phyloP scores from a whole-genome alignment of 2,329 filamentous ascomycete species.

The Xylariaceae sp. region DNA sequence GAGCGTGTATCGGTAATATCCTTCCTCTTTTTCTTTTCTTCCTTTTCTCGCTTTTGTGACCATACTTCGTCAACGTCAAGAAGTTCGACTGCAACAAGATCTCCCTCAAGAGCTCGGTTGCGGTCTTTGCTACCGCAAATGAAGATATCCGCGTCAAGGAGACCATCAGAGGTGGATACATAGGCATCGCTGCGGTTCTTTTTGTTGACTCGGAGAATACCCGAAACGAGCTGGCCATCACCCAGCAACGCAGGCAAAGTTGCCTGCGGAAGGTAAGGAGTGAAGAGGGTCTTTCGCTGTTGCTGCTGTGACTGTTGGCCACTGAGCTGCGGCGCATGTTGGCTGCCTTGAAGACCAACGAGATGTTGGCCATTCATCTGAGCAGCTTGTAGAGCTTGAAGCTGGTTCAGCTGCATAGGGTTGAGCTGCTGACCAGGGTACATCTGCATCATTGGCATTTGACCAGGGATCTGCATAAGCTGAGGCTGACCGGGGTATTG shows the following conservation, averaged over 20 bases:
- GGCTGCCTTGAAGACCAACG: slow-evolving; percentile 68
- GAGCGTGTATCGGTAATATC: slow-evolving; percentile 91
- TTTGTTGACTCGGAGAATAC: slow-evolving; percentile 97
- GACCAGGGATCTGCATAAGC: slow-evolving; percentile 81
- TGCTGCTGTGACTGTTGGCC: slow-evolving; percentile 77
- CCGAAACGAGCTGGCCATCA: slow-evolving; percentile 92
- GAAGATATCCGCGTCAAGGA: slow-evolving; percentile 96
- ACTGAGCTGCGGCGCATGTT: slow-evolving; percentile 70
- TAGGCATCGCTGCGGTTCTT: slow-evolving; percentile 99
- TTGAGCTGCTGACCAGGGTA: slow-evolving; percentile 85
- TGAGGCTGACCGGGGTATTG: slow-evolving; percentile 88
- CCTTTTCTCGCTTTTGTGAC: slow-evolving; percentile 98
- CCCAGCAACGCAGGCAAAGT: slow-evolving; percentile 86
- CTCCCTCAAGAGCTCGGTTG: slow-evolving; percentile 93
- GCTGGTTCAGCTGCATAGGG: slow-evolving; percentile 82
- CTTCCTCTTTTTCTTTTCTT: slow-evolving; percentile 99
- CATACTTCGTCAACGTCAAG: slow-evolving; percentile 98
- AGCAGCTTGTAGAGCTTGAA: slow-evolving; percentile 89
- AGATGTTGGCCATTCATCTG: slow-evolving; percentile 79
- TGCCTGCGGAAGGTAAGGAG: slow-evolving; percentile 93
- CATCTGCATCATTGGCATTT: slow-evolving; percentile 83
- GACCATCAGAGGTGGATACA: slow-evolving; percentile 84
- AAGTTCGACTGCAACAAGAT: slow-evolving; percentile 92
- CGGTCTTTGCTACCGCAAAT: slow-evolving; percentile 99
- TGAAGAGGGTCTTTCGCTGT: slow-evolving; percentile 97